Evolutionary conservation across 352 stramenopile genomes (phyloP), one percentile per base, ranked within the genome.

Genomic region (Pythium aquatile): DNA sequence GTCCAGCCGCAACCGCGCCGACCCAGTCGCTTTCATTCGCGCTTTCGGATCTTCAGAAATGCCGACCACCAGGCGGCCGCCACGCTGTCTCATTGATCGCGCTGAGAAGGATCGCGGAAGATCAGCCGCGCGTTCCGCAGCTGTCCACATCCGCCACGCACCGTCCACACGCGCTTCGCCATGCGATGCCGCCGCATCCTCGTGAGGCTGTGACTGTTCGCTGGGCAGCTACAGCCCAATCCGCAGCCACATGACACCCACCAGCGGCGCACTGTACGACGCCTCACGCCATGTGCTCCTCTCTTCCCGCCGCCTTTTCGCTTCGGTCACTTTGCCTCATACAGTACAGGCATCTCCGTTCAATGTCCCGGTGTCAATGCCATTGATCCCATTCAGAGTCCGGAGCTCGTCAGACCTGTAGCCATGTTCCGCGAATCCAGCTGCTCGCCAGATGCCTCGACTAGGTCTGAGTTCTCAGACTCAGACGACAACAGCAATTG

Each of bases 371-470:
- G 20, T 24, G 20, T 24, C 20, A 24, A 24, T 24, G 20, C 20
- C 20, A 24, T 24, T 24, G 20, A 51, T 51, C 44, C 7, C n/a
- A 29, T 30, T 28, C 44, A 51, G 6, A 8, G 2, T 30, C 13
- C 47, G 26, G 26, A 54, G 47, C 47, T 54, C 47, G 9, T 54
- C 47, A 51, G 47, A 37, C 14, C 47, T 20, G 26, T 37, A 54
- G 47, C 47, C 47, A 54, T 54, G 47, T 54, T 54, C 47, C 14
- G 47, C 14, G 16, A 54, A 37, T 17, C 47, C 47, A 54, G 24
- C 47, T 54, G 47, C 10, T n/a, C 4, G 30, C 44, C 44, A 51
- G 44, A 17, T 47, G 40, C 37, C 14, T 47, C 16, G 40, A 47
- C 44, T 51, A 16, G 44, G 17, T 51, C 44, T 51, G 44, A 51